Evolutionary conservation across 1,139 yeast species (phyloP).

Genomic region (Blastobotrys arbuscula): DNA sequence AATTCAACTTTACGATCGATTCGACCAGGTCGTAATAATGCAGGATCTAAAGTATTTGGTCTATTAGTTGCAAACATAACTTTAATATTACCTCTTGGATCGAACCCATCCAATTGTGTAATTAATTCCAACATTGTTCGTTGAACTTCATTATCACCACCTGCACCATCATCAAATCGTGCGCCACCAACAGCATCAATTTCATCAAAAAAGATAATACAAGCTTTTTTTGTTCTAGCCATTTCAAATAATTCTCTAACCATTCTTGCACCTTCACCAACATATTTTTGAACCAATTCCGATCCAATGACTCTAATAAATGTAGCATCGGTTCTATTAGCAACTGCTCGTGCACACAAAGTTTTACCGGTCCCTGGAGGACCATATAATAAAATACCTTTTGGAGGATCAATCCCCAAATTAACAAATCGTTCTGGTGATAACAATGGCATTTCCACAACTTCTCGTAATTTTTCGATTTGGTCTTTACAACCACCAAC

Average conservation of each 20-base stretch:
- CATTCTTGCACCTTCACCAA: slow-evolving; percentile 99
- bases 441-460: slow-evolving; percentile 88
- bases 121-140: slow-evolving; percentile 97
- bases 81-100: slow-evolving; percentile 96
- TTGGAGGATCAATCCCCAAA: slow-evolving; percentile 96
- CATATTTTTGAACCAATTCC: slow-evolving; percentile 94
- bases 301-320: slow-evolving; percentile 97
- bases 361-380: too few species aligned
- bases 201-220: slow-evolving; percentile 94
- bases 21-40: slow-evolving; percentile 95
- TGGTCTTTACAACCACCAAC: slow-evolving; percentile 98
- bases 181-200: slow-evolving; percentile 99
- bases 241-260: slow-evolving; percentile 95
- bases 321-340: slow-evolving; percentile 97
- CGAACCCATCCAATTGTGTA: slow-evolving; percentile 96
- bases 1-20: slow-evolving; percentile 97
- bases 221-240: slow-evolving; percentile 98
- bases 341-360: slow-evolving; percentile 96
- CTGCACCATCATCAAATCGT: slow-evolving; percentile 98
- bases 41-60: slow-evolving; percentile 97
- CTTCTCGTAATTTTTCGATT: slow-evolving; percentile 94
- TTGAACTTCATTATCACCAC: slow-evolving; percentile 98
- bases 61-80: slow-evolving; percentile 99
- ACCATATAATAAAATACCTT: slow-evolving; percentile 84
- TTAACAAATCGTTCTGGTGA: slow-evolving; percentile 96